Percentiles rank a stretch among this genome's conserved stretches.
Conservation (phyloP, 2,329 filamentous ascomycete genomes). For the Pseudogymnoascus sp. region DNA sequence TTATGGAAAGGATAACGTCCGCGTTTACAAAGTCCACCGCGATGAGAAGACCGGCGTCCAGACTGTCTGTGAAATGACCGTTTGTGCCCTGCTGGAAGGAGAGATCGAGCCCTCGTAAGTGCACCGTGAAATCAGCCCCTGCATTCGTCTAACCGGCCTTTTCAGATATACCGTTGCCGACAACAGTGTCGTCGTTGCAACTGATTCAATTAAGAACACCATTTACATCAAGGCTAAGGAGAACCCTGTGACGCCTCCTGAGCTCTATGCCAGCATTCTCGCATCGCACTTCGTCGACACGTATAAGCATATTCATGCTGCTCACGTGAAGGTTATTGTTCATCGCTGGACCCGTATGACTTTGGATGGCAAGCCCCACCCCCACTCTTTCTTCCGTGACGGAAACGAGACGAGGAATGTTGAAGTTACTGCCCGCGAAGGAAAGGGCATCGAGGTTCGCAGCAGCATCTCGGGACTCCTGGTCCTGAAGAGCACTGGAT, state of each 20-base stretch:
- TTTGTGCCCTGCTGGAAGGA: conserved; percentile 86
- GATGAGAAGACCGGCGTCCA: conserved; percentile 70
- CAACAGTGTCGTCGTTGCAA: conserved; percentile 91
- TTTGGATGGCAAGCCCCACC: conserved; percentile 81
- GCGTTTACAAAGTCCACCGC: conserved; percentile 87
- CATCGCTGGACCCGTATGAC: conserved; percentile 89
- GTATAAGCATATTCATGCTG: conserved; percentile 80
- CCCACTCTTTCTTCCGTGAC: conserved; percentile 90
- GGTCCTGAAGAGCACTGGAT: conserved; percentile 93
- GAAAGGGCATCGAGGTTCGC: conserved; percentile 63
- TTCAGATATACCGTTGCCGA: conserved; percentile 82
- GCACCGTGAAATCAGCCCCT: not conserved
- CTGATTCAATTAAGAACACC: conserved; percentile 97
- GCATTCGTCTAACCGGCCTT: conserved; percentile 17
- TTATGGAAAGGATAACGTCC: conserved; percentile 97
- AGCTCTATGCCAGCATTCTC: conserved; percentile 80
- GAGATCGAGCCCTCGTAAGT: conserved; percentile 75
- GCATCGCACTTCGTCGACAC: conserved; percentile 81
- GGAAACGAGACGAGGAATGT: conserved; percentile 81
- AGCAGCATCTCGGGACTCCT: conserved; percentile 74
- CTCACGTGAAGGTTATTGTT: conserved; percentile 72
- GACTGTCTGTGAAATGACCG: conserved; percentile 88
- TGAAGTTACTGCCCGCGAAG: conserved; percentile 60
- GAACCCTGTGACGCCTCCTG: conserved; percentile 82
- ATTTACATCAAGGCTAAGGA: conserved; percentile 93